Base-by-base conservation (phyloP, 106 monocot species). In the Xerophyta viscosa region DNA sequence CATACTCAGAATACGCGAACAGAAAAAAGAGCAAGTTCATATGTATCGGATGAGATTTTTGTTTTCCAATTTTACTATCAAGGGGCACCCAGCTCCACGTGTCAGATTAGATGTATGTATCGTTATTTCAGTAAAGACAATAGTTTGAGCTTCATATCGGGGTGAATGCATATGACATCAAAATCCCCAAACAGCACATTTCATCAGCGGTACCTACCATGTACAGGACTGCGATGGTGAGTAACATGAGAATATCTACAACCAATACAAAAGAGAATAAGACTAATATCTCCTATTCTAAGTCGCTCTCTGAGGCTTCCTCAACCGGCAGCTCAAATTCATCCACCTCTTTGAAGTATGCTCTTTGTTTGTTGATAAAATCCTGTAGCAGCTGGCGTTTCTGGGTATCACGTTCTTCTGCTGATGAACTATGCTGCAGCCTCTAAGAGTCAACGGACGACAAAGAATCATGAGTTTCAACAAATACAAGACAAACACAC, bases 261-360 rank as follows among this genome's bases (percentile, higher is more conserved):
- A 46, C 20, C 8, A 14, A 46, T 19, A 20, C 46, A 46, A 46
- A 19, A 19, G 4, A 19, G 18, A 46, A 2, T 46, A 7, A 1
- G 20, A 20, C 20, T 20, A 2, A 19, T 20, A 15, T 56, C 37
- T 22, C 2, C 61, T 48, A 24, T 9, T 33, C 46, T 8, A 48
- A 14, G 20, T 61, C 61, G 12, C 48, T 48, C 31, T 48, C 48
- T 14, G 61, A 61, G 24, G 36, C 61, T 13, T 29, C 61, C 23
- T 61, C 61, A 11, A 31, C 61, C 0, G 47, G 20, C 47, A 61
- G 31, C 31, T 48, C 33, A 18, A 48, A 61, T 17, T 19, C 48
- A n/a, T 61, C 48, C 3, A 61, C 27, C 26, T 61, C 61, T 3
- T 28, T 36, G 12, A 49, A 61, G 31, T 61, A 49, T 5, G 61